Percentiles rank a stretch among this genome's conserved stretches.
Conservation (phyloP, 225 moss, liverwort and hornwort species). For the Asterella californica region DNA sequence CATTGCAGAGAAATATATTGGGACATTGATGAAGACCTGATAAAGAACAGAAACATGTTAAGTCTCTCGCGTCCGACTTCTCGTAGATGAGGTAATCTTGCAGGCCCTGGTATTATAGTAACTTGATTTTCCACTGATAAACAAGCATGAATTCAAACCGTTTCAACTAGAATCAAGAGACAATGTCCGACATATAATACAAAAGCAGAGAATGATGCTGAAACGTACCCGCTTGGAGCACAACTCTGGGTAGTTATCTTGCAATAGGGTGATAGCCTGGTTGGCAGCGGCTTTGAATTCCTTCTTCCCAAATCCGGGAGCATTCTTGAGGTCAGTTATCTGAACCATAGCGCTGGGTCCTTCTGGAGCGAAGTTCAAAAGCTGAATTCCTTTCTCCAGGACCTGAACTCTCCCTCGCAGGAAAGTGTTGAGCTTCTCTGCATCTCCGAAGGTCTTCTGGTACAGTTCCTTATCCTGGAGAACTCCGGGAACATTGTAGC, state of each 20-base stretch:
- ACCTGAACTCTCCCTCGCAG: conserved; percentile 32
- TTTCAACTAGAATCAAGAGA: neutral
- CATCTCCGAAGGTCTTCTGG: conserved; percentile 28
- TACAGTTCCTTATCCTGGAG: conserved; percentile 37
- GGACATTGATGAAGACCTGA: conserved; percentile 34
- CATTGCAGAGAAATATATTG: conserved; percentile 31
- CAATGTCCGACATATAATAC: too few species aligned
- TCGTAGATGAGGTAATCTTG: neutral
- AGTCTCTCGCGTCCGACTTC: neutral
- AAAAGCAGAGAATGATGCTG: neutral
- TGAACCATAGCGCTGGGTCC: conserved; percentile 31
- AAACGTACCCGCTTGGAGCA: conserved; percentile 17
- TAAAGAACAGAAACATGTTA: neutral
- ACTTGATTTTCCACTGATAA: too few species aligned
- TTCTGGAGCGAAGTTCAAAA: conserved; percentile 25
- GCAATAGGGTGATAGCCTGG: conserved; percentile 19
- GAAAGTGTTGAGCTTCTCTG: conserved; percentile 19
- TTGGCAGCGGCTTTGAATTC: conserved; percentile 5
- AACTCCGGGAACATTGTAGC: conserved; percentile 20
- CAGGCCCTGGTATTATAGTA: too few species aligned
- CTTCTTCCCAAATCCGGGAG: conserved; percentile 17
- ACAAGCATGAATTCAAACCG: too few species aligned
- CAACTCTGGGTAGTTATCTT: conserved; percentile 36
- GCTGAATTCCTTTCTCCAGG: conserved; percentile 31
- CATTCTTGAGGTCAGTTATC: conserved; percentile 26